These are phyloP conservation scores for Pichia occidentalis DNA, from an alignment of 805 yeast genomes.

Conservation along the genomic window DNA sequence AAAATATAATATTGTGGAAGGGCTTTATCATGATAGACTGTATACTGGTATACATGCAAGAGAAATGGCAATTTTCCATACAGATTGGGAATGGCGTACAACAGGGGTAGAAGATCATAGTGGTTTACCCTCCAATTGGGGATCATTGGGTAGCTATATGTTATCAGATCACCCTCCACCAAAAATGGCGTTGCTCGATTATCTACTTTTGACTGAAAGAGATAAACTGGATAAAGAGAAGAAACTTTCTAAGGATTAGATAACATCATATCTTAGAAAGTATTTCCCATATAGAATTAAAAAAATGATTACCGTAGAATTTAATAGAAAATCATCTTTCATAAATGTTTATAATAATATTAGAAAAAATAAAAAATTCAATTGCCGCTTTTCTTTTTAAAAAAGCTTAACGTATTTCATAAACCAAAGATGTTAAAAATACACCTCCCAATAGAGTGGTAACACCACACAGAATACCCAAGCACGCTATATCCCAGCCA, in stretches of 20 bases:
- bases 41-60: background rate
- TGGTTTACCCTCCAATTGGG: conserved; percentile 4
- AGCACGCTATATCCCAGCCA: conserved; percentile 54
- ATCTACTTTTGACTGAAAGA: conserved; percentile 2
- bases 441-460: conserved; percentile 68
- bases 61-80: conserved; percentile 4
- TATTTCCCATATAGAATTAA: conserved; percentile 1
- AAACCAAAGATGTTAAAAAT: conserved; percentile 63
- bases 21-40: background rate
- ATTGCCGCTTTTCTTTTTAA: background rate
- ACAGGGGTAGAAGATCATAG: background rate
- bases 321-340: too few species aligned
- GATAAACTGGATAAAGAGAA: background rate
- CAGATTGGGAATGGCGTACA: conserved; percentile 7
- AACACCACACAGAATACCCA: conserved; percentile 48
- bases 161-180: conserved; percentile 6
- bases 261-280: too few species aligned
- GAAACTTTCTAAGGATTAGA: background rate
- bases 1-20: conserved; percentile 2
- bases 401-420: conserved; percentile 55
- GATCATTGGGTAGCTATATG: background rate
- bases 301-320: too few species aligned
- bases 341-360: background rate
- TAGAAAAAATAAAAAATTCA: background rate
- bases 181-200: conserved; percentile 3